phyloP scores from a whole-genome alignment of 176 grass and related monocot species.

The Ensete ventricosum region DNA sequence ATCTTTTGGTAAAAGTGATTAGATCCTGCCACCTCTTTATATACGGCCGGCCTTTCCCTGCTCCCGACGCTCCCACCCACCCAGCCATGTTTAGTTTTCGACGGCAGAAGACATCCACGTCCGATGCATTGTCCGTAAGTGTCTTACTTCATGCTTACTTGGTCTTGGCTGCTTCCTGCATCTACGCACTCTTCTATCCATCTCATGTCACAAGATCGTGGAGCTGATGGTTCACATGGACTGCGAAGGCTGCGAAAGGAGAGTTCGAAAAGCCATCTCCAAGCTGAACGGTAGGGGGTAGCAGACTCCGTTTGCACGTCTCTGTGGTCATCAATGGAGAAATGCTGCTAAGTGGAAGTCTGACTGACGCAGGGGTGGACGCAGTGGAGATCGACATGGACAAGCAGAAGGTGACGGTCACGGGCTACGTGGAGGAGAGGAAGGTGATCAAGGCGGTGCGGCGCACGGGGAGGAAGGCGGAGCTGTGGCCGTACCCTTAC shows the following conservation, averaged over 20 bases:
- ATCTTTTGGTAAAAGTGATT: neutral
- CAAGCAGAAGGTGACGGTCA: slow-evolving; percentile 80
- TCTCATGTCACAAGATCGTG: slow-evolving; percentile 34
- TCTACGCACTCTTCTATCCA: neutral
- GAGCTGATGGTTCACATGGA: slow-evolving; percentile 92
- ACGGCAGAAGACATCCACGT: slow-evolving; percentile 32
- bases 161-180: neutral
- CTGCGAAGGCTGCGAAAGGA: slow-evolving; percentile 70
- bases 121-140: slow-evolving; percentile 67
- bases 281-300: slow-evolving; percentile 42
- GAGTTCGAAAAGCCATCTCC: slow-evolving; percentile 54
- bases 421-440: slow-evolving; percentile 48
- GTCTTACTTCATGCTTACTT: neutral
- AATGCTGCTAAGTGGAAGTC: no score
- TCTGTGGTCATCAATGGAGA: no score
- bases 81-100: slow-evolving; percentile 37
- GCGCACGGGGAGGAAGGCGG: slow-evolving; percentile 54
- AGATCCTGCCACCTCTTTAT: neutral
- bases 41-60: neutral
- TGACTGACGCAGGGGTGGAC: slow-evolving; percentile 32
- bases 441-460: slow-evolving; percentile 68
- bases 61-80: neutral
- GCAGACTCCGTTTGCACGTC: no score
- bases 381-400: slow-evolving; percentile 72
- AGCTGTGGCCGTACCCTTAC: slow-evolving; percentile 88